Percentiles rank a stretch among this genome's conserved stretches.
These are phyloP conservation scores for Aspergillus affinis DNA, from an alignment of 495 filamentous ascomycete genomes.

Conservation along the genomic window DNA sequence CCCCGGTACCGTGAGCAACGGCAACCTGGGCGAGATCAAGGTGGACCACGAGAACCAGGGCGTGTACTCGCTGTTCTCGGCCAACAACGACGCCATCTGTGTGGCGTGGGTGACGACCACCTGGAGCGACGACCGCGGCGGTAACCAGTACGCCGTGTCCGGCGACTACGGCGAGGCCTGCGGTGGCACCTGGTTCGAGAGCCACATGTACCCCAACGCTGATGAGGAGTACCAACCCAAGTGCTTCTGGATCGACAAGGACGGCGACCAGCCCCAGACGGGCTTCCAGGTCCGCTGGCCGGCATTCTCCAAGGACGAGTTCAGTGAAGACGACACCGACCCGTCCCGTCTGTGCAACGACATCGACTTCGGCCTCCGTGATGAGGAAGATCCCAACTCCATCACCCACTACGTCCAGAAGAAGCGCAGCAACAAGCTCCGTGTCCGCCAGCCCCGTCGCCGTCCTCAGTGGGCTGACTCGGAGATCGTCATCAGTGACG, in stretches of 20 bases:
- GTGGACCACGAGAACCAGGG: conserved; percentile 17
- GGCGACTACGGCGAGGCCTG: conserved; percentile 15
- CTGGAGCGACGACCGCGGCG: conserved; percentile 12
- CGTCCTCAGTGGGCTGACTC: conserved; percentile 8
- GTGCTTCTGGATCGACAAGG: conserved; percentile 17
- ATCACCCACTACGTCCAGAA: conserved; percentile 1
- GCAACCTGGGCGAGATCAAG: conserved; percentile 7
- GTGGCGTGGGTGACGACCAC: conserved; percentile 18
- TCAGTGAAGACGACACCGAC: conserved; percentile 12
- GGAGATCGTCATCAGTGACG: conserved; percentile 10
- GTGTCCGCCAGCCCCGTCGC: background rate
- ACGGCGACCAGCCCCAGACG: conserved; percentile 15
- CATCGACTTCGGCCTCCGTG: conserved; percentile 16
- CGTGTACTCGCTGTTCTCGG: conserved; percentile 16
- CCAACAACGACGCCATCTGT: conserved; percentile 19
- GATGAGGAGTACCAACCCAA: conserved; percentile 13
- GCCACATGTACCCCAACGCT: conserved; percentile 15
- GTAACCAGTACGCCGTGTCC: conserved; percentile 14
- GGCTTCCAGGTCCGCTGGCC: conserved; percentile 19
- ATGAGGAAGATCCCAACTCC: conserved; percentile 8
- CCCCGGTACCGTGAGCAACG: conserved; percentile 7
- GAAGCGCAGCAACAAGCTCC: conserved; percentile 1
- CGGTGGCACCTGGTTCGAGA: conserved; percentile 15
- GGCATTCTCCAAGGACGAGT: background rate
- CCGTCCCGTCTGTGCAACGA: conserved; percentile 7